Evolutionary conservation across 163 green algal species (phyloP).

Genomic region (Chlamydomonas reinhardtii): DNA sequence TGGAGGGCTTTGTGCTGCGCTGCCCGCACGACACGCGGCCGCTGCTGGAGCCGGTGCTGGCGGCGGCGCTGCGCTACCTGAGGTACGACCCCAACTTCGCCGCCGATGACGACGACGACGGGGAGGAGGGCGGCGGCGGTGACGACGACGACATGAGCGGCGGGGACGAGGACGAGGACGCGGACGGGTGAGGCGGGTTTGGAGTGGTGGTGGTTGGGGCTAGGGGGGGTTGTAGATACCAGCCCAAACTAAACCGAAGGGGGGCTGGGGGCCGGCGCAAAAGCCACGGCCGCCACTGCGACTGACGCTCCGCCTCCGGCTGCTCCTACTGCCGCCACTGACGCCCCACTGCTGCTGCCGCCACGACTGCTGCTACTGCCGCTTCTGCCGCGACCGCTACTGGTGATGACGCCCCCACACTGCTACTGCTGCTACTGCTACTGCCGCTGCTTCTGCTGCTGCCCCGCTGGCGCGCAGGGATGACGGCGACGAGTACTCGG

Average conservation of each 20-base stretch:
- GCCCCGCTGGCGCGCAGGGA: neutral
- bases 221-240: too few species aligned
- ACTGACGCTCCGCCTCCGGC: too few species aligned
- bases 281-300: too few species aligned
- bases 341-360: too few species aligned
- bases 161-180: conserved; percentile 66
- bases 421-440: too few species aligned
- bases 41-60: conserved; percentile 73
- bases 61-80: conserved; percentile 77
- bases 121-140: conserved; percentile 53
- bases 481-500: conserved; percentile 82
- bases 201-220: neutral
- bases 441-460: too few species aligned
- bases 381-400: too few species aligned
- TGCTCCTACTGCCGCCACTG: too few species aligned
- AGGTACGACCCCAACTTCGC: conserved; percentile 88
- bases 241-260: too few species aligned
- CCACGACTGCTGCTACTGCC: too few species aligned
- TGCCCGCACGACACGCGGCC: conserved; percentile 73
- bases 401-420: too few species aligned
- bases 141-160: conserved; percentile 58
- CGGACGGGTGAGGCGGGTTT: conserved; percentile 54
- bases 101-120: conserved; percentile 53
- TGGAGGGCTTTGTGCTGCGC: conserved; percentile 89
- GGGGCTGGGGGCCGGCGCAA: neutral